Conservation (phyloP, 2,329 filamentous ascomycete species). For the Exophiala oligosperma region DNA sequence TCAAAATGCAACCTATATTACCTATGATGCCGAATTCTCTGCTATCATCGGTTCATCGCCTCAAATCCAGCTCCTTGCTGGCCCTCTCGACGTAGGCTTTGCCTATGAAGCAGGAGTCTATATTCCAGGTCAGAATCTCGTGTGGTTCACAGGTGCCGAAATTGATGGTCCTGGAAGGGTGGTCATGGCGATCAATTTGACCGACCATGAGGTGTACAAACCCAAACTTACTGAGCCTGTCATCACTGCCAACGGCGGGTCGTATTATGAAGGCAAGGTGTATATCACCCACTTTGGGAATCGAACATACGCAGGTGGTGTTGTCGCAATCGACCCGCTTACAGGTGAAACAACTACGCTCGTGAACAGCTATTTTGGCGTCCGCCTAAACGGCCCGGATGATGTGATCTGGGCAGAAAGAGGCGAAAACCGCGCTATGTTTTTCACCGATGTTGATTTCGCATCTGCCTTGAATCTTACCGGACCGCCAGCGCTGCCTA, state of each 20-base stretch:
- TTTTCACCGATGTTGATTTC: constrained; percentile 1
- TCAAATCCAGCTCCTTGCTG: neutral
- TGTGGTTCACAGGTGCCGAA: neutral
- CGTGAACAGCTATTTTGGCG: constrained; percentile 7
- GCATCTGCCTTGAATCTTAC: neutral
- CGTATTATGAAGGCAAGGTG: constrained; percentile 1
- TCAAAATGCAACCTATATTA: neutral
- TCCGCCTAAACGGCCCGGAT: neutral
- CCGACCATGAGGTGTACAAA: neutral
- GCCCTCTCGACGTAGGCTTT: neutral
- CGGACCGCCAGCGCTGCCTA: neutral
- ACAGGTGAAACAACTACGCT: neutral
- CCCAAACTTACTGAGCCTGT: neutral
- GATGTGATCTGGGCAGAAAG: neutral
- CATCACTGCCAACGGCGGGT: neutral
- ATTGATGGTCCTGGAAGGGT: neutral
- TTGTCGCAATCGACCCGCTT: neutral
- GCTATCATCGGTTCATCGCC: neutral
- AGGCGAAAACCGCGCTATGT: neutral
- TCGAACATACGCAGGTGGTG: neutral
- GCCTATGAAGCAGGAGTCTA: neutral
- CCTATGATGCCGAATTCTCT: neutral
- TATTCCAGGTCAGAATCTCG: neutral
- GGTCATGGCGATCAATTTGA: neutral
- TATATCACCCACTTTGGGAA: neutral